Conservation (phyloP, 148 eudicot species). For the Amaranthus hypochondriacus region DNA sequence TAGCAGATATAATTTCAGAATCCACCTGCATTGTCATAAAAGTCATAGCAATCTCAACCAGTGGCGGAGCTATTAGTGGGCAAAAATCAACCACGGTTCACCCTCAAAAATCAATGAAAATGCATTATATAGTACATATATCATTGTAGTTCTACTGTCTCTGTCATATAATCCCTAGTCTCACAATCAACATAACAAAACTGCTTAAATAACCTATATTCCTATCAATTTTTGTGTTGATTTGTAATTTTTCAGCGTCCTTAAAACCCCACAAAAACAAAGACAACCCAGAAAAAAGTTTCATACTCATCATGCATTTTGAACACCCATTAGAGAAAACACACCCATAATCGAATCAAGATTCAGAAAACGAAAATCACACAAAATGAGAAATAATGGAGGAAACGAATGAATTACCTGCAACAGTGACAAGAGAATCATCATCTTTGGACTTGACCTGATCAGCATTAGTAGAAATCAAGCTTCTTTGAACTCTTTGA, state of each 20-base stretch:
- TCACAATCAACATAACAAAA: too few species aligned
- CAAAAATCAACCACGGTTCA: too few species aligned
- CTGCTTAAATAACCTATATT: too few species aligned
- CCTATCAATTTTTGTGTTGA: too few species aligned
- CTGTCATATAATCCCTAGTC: too few species aligned
- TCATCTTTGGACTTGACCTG: slow-evolving; percentile 72
- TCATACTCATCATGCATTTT: neutral
- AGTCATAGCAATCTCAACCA: neutral
- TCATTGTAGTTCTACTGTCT: too few species aligned
- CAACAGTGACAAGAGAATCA: slow-evolving; percentile 88
- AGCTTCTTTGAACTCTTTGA: slow-evolving; percentile 49
- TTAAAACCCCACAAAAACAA: neutral
- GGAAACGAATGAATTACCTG: slow-evolving; percentile 39
- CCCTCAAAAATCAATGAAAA: too few species aligned
- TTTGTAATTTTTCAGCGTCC: too few species aligned
- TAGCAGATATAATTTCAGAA: neutral
- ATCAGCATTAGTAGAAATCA: slow-evolving; percentile 39
- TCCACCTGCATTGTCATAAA: slow-evolving; percentile 5
- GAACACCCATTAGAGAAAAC: slow-evolving; percentile 15
- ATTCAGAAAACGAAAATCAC: slow-evolving; percentile 4
- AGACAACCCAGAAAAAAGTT: neutral
- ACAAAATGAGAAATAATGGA: neutral
- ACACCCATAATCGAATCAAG: neutral
- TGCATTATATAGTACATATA: too few species aligned
- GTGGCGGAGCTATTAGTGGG: too few species aligned